Evolutionary conservation across 2,329 filamentous ascomycete genomes (phyloP).

Genomic region (Emergomyces africanus): DNA sequence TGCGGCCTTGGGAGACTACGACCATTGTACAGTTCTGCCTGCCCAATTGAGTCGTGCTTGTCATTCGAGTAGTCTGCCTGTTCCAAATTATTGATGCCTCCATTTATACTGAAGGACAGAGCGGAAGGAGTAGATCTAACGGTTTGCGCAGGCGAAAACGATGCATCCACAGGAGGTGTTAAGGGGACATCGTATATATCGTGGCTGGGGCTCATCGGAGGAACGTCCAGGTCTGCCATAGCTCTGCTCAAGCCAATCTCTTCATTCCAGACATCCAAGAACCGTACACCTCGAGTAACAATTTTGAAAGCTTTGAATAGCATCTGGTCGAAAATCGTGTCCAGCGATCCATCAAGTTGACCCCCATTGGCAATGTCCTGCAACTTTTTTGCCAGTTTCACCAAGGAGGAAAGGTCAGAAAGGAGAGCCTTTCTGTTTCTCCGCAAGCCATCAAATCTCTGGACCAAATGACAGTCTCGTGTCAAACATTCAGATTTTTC

Average conservation of each 20-base stretch:
- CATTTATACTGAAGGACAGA: not conserved
- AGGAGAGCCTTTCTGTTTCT: slow-evolving; percentile 75
- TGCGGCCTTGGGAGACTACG: slow-evolving; percentile 17
- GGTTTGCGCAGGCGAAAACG: slow-evolving; percentile 14
- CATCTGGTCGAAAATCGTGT: slow-evolving; percentile 70
- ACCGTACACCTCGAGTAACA: slow-evolving; percentile 78
- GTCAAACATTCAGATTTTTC: slow-evolving; percentile 82
- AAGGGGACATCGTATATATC: slow-evolving; percentile 21
- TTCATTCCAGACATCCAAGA: slow-evolving; percentile 71
- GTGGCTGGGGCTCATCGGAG: slow-evolving; percentile 9
- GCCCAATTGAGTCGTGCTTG: slow-evolving; percentile 17
- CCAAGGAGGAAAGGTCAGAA: slow-evolving; percentile 76
- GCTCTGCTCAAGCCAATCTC: slow-evolving; percentile 34
- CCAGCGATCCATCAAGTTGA: slow-evolving; percentile 27
- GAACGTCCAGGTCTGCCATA: slow-evolving; percentile 26
- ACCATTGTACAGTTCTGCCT: slow-evolving; percentile 10
- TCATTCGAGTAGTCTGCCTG: not conserved
- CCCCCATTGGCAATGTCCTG: slow-evolving; percentile 55
- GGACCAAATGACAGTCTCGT: slow-evolving; percentile 62
- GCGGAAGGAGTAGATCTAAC: not conserved
- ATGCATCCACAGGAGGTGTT: slow-evolving; percentile 26
- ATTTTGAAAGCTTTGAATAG: slow-evolving; percentile 89
- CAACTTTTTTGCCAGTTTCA: slow-evolving; percentile 76
- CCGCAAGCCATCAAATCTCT: slow-evolving; percentile 61
- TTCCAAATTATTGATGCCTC: not conserved